Base-by-base conservation (phyloP, 2,329 filamentous ascomycete genomes). In the Fusarium heterosporum region DNA sequence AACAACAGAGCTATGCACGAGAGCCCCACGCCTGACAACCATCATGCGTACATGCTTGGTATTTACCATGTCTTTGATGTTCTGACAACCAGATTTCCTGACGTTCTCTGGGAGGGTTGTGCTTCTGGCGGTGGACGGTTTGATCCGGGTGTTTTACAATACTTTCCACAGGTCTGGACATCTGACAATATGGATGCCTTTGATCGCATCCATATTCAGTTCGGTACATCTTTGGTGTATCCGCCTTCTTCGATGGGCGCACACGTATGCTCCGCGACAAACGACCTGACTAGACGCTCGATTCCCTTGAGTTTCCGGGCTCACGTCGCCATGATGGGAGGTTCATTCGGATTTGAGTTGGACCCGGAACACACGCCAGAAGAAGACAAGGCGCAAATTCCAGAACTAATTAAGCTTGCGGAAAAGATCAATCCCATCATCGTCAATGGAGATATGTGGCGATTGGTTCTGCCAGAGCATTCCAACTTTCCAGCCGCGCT, bases 291-390 rank as follows among this genome's bases (percentile, higher is more conserved):
- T 0, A 75, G 79, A 1, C 85, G 88, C 19, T 84, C 81, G 2
- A 84, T 84, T 2, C 83, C 87, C 0, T 80, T 90, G 13, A 74
- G 75, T 2, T 90, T 90, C 78, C 86, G 88, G 32, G 87, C 85
- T 0, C 87, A 90, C 55, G 88, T 90, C 0, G 88, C 88, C 8
- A 87, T 89, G 79, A 90, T 90, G 88, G 88, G 88, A 55, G 88
- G 88, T 3, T 88, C 86, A 0, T 90, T 90, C 66, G 88, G 88
- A 0, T 81, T 90, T 12, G 88, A 90, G 72, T 81, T 90, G 9
- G 82, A 89, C 70, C 88, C 88, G 0, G 77, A 76, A 0, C 79
- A 83, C 9, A 81, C 88, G 8, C 75, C 76, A 0, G 78, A 78
- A 0, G 82, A 83, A 13, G 88, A 90, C n/a, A 79, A 77, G 45